phyloP scores from a whole-genome alignment of 768 basidiomycete species.

The Rubroboletus satanas region DNA sequence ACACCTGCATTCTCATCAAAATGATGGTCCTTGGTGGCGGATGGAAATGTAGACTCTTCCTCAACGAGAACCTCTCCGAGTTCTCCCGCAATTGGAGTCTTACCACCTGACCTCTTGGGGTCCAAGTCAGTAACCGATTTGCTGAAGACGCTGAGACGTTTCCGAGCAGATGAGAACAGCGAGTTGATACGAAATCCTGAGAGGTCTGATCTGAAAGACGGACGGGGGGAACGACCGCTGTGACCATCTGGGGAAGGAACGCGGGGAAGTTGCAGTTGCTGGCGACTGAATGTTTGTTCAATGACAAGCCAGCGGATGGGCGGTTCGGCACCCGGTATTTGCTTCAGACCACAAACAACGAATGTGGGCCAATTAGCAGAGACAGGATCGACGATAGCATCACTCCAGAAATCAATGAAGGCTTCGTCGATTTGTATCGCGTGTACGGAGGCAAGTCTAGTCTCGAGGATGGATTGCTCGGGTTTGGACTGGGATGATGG shows the following conservation, averaged over 20 bases:
- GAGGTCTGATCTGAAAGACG: constrained; percentile 43
- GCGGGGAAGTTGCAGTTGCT: constrained; percentile 31
- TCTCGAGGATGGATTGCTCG: constrained; percentile 27
- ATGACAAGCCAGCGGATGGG: constrained; percentile 62
- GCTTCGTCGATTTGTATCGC: constrained; percentile 71
- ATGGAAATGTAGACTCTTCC: constrained; percentile 33
- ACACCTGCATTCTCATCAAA: constrained; percentile 20
- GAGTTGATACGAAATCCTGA: constrained; percentile 36
- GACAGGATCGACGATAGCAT: constrained; percentile 67
- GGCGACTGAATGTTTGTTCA: constrained; percentile 54
- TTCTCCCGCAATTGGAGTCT: constrained; percentile 51
- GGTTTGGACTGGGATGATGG: constrained; percentile 20
- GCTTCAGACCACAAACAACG: constrained; percentile 65
- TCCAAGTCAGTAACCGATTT: constrained; percentile 20
- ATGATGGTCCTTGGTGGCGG: constrained; percentile 28
- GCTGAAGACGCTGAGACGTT: constrained; percentile 62
- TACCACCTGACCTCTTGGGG: constrained; percentile 31
- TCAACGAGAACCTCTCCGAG: constrained; percentile 67
- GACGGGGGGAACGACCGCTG: constrained; percentile 38
- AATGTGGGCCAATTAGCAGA: constrained; percentile 64
- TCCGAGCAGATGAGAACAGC: constrained; percentile 50
- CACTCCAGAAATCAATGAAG: constrained; percentile 80
- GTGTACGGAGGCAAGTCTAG: constrained; percentile 36
- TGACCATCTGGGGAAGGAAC: constrained; percentile 24
- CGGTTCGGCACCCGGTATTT: constrained; percentile 18